Conservation (phyloP, 768 basidiomycete genomes). For the Lactarius trivialis region DNA sequence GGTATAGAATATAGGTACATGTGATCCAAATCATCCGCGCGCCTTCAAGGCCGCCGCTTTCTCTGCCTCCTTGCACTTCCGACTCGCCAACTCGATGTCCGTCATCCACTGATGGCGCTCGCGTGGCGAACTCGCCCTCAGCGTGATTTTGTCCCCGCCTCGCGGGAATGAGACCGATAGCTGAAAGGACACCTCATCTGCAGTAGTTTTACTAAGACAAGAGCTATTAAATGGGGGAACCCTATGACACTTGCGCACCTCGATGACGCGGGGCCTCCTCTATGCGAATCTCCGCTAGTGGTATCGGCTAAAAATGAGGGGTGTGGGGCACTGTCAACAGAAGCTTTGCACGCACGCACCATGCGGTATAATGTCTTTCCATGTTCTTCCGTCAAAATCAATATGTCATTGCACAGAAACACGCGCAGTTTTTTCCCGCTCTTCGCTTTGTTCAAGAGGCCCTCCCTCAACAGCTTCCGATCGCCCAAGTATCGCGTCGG, state of each 20-base stretch:
- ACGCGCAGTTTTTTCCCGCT: conserved; percentile 71
- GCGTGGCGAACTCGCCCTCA: conserved; percentile 50
- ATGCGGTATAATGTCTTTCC: conserved; percentile 73
- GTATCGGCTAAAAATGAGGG: conserved; percentile 52
- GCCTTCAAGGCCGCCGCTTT: background rate
- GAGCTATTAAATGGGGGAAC: too few relatives aligned
- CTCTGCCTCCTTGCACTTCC: conserved; percentile 28
- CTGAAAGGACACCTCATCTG: conserved; percentile 67
- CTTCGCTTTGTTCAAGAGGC: conserved; percentile 70
- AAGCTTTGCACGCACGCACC: conserved; percentile 48
- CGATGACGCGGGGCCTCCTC: conserved; percentile 44
- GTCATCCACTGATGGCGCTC: conserved; percentile 53
- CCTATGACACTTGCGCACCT: conserved; percentile 33
- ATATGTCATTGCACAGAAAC: conserved; percentile 84
- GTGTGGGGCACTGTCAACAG: too few relatives aligned
- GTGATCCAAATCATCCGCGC: background rate
- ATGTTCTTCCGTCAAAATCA: conserved; percentile 74
- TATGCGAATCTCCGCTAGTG: conserved; percentile 59
- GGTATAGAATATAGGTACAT: background rate
- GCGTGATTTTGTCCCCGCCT: conserved; percentile 61
- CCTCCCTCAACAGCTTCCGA: conserved; percentile 76
- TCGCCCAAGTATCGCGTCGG: conserved; percentile 80
- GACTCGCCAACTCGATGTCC: conserved; percentile 38
- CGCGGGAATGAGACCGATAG: conserved; percentile 61
- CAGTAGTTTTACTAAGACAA: too few relatives aligned